Evolutionary conservation across 768 basidiomycete species (phyloP).

Genomic region (Cystobasidiopsis lactophilus): DNA sequence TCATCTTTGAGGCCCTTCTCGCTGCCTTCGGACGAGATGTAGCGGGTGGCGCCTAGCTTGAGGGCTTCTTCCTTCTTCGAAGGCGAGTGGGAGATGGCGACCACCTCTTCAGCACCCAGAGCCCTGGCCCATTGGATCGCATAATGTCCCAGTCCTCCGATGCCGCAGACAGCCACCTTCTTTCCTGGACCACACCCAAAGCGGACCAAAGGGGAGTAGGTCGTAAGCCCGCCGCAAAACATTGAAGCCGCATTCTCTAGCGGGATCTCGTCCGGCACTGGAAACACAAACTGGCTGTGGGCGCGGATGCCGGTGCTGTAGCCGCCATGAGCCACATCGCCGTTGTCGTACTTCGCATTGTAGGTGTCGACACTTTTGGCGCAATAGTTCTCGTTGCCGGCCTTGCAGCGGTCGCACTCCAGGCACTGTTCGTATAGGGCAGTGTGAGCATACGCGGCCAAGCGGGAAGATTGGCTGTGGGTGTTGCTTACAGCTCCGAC

Average conservation of each 20-base stretch:
- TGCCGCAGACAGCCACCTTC: conserved; percentile 40
- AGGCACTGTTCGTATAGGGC: too few species aligned
- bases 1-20: conserved; percentile 23
- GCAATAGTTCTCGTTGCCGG: conserved; percentile 1
- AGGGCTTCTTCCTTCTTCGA: conserved; percentile 35
- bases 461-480: too few species aligned
- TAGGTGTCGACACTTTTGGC: conserved; percentile 6
- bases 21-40: conserved; percentile 28
- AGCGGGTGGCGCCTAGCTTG: conserved; percentile 37
- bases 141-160: conserved; percentile 33
- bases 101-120: conserved; percentile 20
- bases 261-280: conserved; percentile 22
- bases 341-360: conserved; percentile 9
- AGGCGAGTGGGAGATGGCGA: conserved; percentile 13
- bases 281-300: conserved; percentile 23
- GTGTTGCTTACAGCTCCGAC: too few species aligned
- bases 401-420: not conserved
- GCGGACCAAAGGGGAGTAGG: conserved; percentile 23
- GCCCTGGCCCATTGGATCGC: conserved; percentile 18
- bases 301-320: conserved; percentile 23
- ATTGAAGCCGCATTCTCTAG: conserved; percentile 20
- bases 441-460: too few species aligned
- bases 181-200: conserved; percentile 39
- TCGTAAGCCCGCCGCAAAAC: conserved; percentile 19
- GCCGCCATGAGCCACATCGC: conserved; percentile 19